Base-by-base conservation (phyloP, 371 early-diverging fungal species). In the Syncephalastrum racemosum region DNA sequence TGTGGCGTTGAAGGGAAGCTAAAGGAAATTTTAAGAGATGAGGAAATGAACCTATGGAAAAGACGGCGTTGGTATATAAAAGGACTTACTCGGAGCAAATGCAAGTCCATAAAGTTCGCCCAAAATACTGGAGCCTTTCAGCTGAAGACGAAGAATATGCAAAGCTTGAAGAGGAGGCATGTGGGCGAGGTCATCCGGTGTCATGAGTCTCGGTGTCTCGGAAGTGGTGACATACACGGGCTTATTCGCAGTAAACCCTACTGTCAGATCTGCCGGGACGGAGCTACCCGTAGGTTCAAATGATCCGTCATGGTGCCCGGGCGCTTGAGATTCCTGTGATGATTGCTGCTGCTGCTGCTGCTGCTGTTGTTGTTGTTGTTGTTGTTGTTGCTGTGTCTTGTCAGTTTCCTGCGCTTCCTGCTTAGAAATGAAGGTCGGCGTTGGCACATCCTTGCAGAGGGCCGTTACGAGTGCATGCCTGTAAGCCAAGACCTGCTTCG, bases 161-260 rank as follows among this genome's bases (percentile, higher is more conserved):
- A 73, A 46, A 5, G 73, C 77, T 63, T 76, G 77, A 5, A 73
- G 20, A 16, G 73, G 52, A 13, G 77, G 68, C 63, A 73, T 66
- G 50, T 68, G 53, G 1, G 58, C 44, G 12, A 70, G 49, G 55
- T 76, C 77, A 12, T 67, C 69, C 3, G 71, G 49, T 16, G 62
- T 66, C 25, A 61, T 63, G 15, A 68, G 25, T 23, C 58, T 31
- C 1, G 77, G 77, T 23, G 67, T 27, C 18, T 70, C 65, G 15
- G 39, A 22, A 3, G 68, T 39, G 3, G 67, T 67, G 2, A 67
- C 63, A n/a, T 50, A 18, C 14, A 70, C 48, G 7, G 71, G 66
- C 8, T 71, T 68, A 40, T 47, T 51, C n/a, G 41, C 46, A 43
- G 44, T 56, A 48, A 45, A 46, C 6, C 16, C 27, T 7, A 27